phyloP scores from a whole-genome alignment of 192 early-diverging fungal species.

The Coemansia javaensis region DNA sequence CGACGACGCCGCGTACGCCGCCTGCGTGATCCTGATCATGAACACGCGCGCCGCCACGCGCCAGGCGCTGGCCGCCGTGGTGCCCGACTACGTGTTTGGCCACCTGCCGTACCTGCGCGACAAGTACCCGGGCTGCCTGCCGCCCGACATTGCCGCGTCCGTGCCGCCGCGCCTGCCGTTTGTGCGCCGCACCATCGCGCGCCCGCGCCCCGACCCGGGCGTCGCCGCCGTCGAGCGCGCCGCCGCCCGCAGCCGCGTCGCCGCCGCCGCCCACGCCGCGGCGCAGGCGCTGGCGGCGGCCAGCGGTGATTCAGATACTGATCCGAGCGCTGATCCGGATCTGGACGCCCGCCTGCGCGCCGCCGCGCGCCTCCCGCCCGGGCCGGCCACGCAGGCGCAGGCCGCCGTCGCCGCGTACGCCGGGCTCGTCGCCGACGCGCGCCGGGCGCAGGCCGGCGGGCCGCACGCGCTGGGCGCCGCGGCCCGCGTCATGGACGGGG shows the following conservation, averaged over 20 bases:
- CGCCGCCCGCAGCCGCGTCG: slow-evolving; percentile 2
- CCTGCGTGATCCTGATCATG: slow-evolving; percentile 69
- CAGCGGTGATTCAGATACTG: too few species aligned
- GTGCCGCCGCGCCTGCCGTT: slow-evolving; percentile 23
- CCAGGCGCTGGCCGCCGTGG: slow-evolving; percentile 38
- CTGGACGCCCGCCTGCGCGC: neutral
- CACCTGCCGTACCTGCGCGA: slow-evolving; percentile 72
- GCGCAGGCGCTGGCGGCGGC: too few species aligned
- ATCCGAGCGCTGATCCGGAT: too few species aligned
- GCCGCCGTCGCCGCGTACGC: slow-evolving; percentile 14
- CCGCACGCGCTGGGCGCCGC: slow-evolving; percentile 6
- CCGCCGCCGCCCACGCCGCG: too few species aligned
- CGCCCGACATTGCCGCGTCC: slow-evolving; percentile 10
- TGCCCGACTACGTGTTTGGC: slow-evolving; percentile 71
- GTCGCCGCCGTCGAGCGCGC: slow-evolving; percentile 3
- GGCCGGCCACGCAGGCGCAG: slow-evolving; percentile 1
- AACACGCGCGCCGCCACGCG: slow-evolving; percentile 61
- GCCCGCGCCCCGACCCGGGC: slow-evolving; percentile 8
- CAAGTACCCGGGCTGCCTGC: slow-evolving; percentile 54
- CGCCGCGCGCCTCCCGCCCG: neutral
- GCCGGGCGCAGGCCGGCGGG: slow-evolving; percentile 1
- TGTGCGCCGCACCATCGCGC: slow-evolving; percentile 31
- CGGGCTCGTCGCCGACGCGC: neutral
- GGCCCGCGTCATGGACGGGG: slow-evolving; percentile 14
- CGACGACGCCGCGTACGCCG: slow-evolving; percentile 65